A percentile compares a stretch with the other conserved stretches of the same genome.
Evolutionary conservation across 2,329 filamentous ascomycete species (phyloP).

Genomic region (Fonsecaea monophora): DNA sequence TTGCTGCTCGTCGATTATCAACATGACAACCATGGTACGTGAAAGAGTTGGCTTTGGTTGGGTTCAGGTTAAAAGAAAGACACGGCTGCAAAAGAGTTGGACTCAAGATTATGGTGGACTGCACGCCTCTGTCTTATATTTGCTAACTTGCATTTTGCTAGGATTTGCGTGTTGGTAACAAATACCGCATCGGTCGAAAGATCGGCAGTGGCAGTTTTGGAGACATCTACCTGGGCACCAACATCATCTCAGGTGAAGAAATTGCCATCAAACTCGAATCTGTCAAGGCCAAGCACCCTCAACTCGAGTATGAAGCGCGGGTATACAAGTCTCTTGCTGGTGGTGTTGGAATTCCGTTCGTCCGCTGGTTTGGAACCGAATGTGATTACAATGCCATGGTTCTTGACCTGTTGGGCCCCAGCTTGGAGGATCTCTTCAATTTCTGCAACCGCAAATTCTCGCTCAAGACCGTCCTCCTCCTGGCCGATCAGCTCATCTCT

Average conservation of each 20-base stretch:
- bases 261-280: slow-evolving; percentile 99
- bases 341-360: slow-evolving; percentile 96
- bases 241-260: slow-evolving; percentile 99
- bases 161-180: slow-evolving; percentile 99
- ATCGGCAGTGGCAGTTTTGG: slow-evolving; percentile 97
- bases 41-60: slow-evolving; percentile 7
- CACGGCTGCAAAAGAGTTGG: slow-evolving; percentile 20
- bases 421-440: slow-evolving; percentile 98
- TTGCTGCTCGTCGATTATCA: slow-evolving; percentile 42
- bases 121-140: not conserved
- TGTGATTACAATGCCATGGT: slow-evolving; percentile 99
- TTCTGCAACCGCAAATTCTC: slow-evolving; percentile 99
- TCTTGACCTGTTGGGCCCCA: slow-evolving; percentile 92
- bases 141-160: slow-evolving; percentile 49
- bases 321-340: slow-evolving; percentile 87
- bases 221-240: slow-evolving; percentile 98
- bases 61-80: not conserved
- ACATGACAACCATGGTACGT: slow-evolving; percentile 70
- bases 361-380: slow-evolving; percentile 99
- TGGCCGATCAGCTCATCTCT: slow-evolving; percentile 97
- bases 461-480: slow-evolving; percentile 93
- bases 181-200: slow-evolving; percentile 99
- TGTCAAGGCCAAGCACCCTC: slow-evolving; percentile 98
- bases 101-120: not conserved
- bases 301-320: slow-evolving; percentile 97